These are phyloP conservation scores for Fusarium compactum DNA, from an alignment of 2,329 filamentous ascomycete genomes.

Conservation along the genomic window DNA sequence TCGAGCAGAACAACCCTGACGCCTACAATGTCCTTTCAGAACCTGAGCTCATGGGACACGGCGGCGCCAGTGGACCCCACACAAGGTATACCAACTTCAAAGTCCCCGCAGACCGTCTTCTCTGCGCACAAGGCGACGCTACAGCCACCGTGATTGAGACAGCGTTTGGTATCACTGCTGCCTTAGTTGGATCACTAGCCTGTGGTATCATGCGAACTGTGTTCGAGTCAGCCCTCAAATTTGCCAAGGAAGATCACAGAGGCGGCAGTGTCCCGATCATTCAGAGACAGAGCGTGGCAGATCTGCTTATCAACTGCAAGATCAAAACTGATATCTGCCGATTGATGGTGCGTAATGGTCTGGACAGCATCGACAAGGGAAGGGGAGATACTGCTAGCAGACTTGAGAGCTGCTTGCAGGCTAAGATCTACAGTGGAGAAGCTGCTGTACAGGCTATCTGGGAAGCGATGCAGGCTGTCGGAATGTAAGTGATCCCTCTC, in stretches of 20 bases:
- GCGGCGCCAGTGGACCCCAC: constrained; percentile 1
- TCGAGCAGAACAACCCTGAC: neutral
- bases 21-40: neutral
- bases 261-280: constrained; percentile 10
- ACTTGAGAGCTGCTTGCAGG: constrained; percentile 7
- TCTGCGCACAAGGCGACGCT: neutral
- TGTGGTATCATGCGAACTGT: constrained; percentile 9
- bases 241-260: constrained; percentile 2
- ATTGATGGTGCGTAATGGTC: neutral
- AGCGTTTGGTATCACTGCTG: constrained; percentile 8
- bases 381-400: neutral
- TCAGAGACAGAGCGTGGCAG: constrained; percentile 15
- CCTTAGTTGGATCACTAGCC: constrained; percentile 6
- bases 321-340: neutral
- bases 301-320: constrained; percentile 19
- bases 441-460: neutral
- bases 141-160: neutral
- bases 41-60: constrained; percentile 14
- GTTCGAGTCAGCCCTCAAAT: constrained; percentile 3
- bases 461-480: constrained; percentile 11
- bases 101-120: neutral
- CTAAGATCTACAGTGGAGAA: constrained; percentile 10
- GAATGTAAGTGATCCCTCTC: neutral
- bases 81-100: constrained; percentile 14
- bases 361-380: neutral